Percentiles rank a stretch among this genome's conserved stretches.
Evolutionary conservation across 2,329 filamentous ascomycete species (phyloP).

Genomic region (Phyllosticta citribraziliensis): DNA sequence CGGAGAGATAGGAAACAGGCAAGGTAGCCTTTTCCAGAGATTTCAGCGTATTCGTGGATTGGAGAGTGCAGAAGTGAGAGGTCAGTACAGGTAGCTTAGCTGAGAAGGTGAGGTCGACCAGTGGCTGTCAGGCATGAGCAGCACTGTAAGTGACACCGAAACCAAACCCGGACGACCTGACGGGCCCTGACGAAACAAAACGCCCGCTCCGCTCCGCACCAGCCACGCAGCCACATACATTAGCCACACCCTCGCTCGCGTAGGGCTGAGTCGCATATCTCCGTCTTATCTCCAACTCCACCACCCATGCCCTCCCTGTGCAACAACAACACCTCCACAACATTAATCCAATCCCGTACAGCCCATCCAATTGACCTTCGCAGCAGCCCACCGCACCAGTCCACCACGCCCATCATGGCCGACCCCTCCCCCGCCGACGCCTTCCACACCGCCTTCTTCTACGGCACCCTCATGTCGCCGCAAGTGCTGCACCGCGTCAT

Average conservation of each 20-base stretch:
- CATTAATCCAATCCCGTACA: background rate
- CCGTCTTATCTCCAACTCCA: background rate
- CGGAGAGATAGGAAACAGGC: no score
- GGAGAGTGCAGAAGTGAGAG: no score
- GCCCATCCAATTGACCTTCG: background rate
- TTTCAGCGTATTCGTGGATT: no score
- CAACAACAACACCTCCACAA: background rate
- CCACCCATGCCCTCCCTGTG: background rate
- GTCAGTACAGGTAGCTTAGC: no score
- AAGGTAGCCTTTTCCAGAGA: no score
- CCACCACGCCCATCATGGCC: background rate
- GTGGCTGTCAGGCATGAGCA: no score
- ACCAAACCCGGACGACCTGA: no score
- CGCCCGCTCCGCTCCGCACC: background rate
- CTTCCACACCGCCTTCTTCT: constrained; percentile 51
- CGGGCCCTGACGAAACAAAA: background rate
- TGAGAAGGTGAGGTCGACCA: no score
- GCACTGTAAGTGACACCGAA: no score
- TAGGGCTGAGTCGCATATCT: background rate
- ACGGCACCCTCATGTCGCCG: constrained; percentile 69
- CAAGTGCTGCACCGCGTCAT: constrained; percentile 79
- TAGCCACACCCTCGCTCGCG: background rate
- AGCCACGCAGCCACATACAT: background rate
- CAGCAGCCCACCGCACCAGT: background rate
- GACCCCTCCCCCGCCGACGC: background rate